These are phyloP conservation scores for Cryomyces antarcticus DNA, from an alignment of 495 filamentous ascomycete genomes.

Conservation along the genomic window DNA sequence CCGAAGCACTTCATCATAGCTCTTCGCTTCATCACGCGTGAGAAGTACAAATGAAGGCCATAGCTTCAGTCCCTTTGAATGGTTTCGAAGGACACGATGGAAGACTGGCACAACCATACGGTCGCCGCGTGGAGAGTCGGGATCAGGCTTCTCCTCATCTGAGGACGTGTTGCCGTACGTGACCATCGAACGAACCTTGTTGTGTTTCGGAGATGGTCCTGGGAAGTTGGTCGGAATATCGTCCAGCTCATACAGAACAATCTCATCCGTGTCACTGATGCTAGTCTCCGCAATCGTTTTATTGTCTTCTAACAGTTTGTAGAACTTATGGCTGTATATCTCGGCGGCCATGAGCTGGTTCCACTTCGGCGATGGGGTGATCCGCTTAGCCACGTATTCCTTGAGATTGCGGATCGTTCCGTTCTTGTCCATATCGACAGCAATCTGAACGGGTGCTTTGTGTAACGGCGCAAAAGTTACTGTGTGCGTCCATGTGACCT, in stretches of 20 bases:
- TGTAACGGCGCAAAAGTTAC: constrained; percentile 58
- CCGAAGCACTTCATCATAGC: constrained; percentile 36
- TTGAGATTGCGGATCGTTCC: constrained; percentile 53
- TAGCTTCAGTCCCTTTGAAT: constrained; percentile 22
- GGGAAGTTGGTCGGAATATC: constrained; percentile 56
- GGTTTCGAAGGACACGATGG: constrained; percentile 31
- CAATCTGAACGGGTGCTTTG: constrained; percentile 41
- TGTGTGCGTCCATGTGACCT: constrained; percentile 50
- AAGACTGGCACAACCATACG: constrained; percentile 61
- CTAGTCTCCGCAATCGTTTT: constrained; percentile 42
- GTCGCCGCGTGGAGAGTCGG: constrained; percentile 45
- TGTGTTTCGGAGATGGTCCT: constrained; percentile 26
- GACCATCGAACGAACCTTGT: constrained; percentile 19
- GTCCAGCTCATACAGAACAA: constrained; percentile 67
- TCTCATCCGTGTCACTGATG: constrained; percentile 40
- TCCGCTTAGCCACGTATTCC: constrained; percentile 48
- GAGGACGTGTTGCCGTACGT: constrained; percentile 27
- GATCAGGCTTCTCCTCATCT: constrained; percentile 34
- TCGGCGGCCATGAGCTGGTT: constrained; percentile 51
- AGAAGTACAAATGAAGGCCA: constrained; percentile 42
- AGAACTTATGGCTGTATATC: constrained; percentile 62
- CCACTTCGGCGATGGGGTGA: constrained; percentile 27
- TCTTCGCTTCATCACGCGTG: constrained; percentile 36
- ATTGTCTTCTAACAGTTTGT: constrained; percentile 54
- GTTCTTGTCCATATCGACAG: constrained; percentile 75